phyloP scores from a whole-genome alignment of 371 early-diverging fungal species.

The Zychaea mexicana region DNA sequence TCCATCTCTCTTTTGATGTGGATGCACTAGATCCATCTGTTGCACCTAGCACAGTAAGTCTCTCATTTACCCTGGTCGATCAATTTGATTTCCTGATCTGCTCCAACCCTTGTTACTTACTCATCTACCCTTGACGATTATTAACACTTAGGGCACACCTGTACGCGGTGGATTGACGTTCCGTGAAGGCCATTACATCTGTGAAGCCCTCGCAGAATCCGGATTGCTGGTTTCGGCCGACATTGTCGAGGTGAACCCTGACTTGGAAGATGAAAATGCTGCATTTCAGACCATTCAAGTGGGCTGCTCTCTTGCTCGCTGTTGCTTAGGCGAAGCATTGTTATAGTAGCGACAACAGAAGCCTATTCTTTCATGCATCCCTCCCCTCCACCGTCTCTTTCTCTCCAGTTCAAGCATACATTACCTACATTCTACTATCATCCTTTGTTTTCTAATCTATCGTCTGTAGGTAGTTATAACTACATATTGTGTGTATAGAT shows the following conservation, averaged over 20 bases:
- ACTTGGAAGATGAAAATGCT: constrained; percentile 72
- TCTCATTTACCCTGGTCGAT: no score
- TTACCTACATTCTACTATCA: no score
- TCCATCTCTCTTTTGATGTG: constrained; percentile 94
- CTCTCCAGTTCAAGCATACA: no score
- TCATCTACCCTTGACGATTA: not conserved
- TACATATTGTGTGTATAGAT: no score
- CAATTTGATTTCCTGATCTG: no score
- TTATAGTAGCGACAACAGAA: constrained; percentile 35
- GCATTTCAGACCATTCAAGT: constrained; percentile 86
- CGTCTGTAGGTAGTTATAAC: no score
- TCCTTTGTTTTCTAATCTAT: no score
- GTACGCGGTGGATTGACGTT: constrained; percentile 95
- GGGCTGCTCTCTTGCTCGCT: constrained; percentile 83
- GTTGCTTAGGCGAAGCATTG: constrained; percentile 80
- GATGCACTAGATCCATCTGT: constrained; percentile 95
- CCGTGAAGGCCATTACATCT: constrained; percentile 89
- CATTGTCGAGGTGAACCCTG: constrained; percentile 93
- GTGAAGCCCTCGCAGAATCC: constrained; percentile 90
- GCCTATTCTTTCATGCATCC: no score
- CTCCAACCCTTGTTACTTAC: no score
- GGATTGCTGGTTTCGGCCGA: constrained; percentile 91
- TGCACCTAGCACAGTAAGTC: constrained; percentile 87
- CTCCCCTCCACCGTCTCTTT: no score
- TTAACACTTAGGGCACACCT: constrained; percentile 76